Base-by-base conservation (phyloP, 257 asterid species). In the Solanum stenotomum region DNA sequence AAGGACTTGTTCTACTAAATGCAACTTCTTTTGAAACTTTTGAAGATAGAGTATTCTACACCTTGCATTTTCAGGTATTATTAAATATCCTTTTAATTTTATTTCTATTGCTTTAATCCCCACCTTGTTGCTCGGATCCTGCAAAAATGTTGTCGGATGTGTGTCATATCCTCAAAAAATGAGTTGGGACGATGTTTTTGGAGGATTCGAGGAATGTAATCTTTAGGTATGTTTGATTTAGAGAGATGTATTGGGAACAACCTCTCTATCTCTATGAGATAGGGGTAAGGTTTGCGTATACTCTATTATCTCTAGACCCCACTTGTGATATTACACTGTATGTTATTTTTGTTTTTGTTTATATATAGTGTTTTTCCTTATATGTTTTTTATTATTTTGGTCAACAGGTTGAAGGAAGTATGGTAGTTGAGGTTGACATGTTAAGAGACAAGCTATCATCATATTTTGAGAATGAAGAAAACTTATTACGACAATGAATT, bases 31-130 rank as follows among this genome's bases (percentile, higher is more conserved):
- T 85, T 77, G 83, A 42, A 2, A 84, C 90, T 20, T 44, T 37
- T 42, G 86, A 59, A 35, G 81, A 40, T 22, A 63, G 86, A 7
- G 25, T 88, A 31, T 84, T 88, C 83, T 78, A 77, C 22, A 85
- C n/a, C 22, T 49, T 88, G 20, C 90, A 88, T 85, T 87, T 88
- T 61, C 83, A 88, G 83, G 88, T 88, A 81, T 81, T 27, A 46
- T 34, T 4, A 33, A 72, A 8, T 71, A 18, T 8, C 71, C 63
- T 52, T 52, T 52, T 52, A 18, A 16, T 52, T 31, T 71, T 31
- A 0, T 71, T 31, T 16, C n/a, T 31, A 16, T 71, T 6, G 18
- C 74, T 12, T 67, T 1, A 10, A 65, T 67, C 8, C 20, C 34
- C 9, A 11, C 8, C 2, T 25, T 67, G 8, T 27, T 67, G 42